These are phyloP conservation scores for Uronychia binucleata DNA, from an alignment of 73 alveolate species.

Conservation along the genomic window DNA sequence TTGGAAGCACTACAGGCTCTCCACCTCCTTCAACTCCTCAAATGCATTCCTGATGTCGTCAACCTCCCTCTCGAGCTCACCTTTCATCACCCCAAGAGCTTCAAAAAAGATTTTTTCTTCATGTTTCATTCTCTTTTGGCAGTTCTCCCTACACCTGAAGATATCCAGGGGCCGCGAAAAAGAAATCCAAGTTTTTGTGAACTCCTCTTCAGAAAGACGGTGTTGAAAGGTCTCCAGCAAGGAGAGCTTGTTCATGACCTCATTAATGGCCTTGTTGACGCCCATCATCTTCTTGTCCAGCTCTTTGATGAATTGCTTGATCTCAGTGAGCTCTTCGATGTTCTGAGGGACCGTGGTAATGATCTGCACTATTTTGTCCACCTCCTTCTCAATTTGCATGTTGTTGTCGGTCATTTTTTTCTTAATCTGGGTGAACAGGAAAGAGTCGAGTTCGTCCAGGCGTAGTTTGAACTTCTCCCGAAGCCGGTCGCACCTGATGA, in stretches of 20 bases:
- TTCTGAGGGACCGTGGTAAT: conserved; percentile 69
- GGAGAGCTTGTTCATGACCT: conserved; percentile 62
- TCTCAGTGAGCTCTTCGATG: conserved; percentile 72
- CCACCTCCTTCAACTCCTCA: conserved; percentile 37
- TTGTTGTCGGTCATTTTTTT: conserved; percentile 62
- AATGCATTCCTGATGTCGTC: conserved; percentile 35
- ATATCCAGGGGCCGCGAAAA: conserved; percentile 74
- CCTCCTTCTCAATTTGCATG: conserved; percentile 65
- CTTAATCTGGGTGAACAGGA: conserved; percentile 47
- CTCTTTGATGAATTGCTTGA: conserved; percentile 57
- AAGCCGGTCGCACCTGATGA: conserved; percentile 9
- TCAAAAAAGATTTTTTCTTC: conserved; percentile 73
- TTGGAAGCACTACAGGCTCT: conserved; percentile 25
- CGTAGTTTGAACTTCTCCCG: conserved; percentile 16
- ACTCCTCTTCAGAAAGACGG: conserved; percentile 57
- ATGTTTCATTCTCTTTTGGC: conserved; percentile 55
- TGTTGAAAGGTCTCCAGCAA: conserved; percentile 68
- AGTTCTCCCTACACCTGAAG: conserved; percentile 49
- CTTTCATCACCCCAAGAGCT: conserved; percentile 52
- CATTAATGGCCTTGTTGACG: conserved; percentile 52
- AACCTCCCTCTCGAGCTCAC: conserved; percentile 19
- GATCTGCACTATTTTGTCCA: conserved; percentile 54
- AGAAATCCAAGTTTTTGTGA: conserved; percentile 72
- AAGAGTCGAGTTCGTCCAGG: conserved; percentile 22
- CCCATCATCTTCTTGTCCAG: conserved; percentile 61